Evolutionary conservation across 1,284 basidiomycete genomes (phyloP).

Genomic region (Exobasidium rhododendri): DNA sequence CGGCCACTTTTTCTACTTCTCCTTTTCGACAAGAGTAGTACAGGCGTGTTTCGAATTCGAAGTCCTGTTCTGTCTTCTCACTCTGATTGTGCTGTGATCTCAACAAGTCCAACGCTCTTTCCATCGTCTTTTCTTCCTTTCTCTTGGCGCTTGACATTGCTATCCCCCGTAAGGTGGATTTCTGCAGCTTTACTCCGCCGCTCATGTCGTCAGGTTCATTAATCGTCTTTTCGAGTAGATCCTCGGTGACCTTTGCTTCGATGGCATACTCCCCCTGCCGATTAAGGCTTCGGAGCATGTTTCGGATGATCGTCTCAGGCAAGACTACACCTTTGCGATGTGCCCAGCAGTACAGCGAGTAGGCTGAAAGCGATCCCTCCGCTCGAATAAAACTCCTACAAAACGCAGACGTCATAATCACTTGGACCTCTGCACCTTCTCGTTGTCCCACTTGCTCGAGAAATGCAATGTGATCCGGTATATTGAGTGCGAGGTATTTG

Average conservation of each 20-base stretch:
- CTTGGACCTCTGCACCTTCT: background rate
- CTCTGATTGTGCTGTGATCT: background rate
- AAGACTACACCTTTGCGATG: background rate
- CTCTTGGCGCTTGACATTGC: background rate
- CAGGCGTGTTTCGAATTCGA: background rate
- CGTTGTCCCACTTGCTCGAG: background rate
- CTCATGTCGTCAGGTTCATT: too few relatives aligned
- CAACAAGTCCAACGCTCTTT: background rate
- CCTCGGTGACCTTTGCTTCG: background rate
- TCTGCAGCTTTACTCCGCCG: background rate
- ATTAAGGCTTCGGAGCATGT: background rate
- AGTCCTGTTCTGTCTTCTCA: background rate
- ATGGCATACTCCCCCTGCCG: background rate
- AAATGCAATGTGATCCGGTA: background rate
- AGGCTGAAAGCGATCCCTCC: background rate
- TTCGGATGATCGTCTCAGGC: background rate
- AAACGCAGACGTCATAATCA: background rate
- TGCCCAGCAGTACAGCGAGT: background rate
- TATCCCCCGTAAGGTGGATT: background rate
- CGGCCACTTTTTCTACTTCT: slow-evolving; percentile 20
- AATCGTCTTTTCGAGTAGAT: background rate
- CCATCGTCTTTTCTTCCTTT: background rate
- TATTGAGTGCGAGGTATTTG: background rate
- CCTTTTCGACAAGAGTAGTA: slow-evolving; percentile 11
- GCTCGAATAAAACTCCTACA: background rate